Evolutionary conservation across 2,329 filamentous ascomycete species (phyloP), one percentile per base, ranked within the genome.

Genomic region (Epichloe bromicola): DNA sequence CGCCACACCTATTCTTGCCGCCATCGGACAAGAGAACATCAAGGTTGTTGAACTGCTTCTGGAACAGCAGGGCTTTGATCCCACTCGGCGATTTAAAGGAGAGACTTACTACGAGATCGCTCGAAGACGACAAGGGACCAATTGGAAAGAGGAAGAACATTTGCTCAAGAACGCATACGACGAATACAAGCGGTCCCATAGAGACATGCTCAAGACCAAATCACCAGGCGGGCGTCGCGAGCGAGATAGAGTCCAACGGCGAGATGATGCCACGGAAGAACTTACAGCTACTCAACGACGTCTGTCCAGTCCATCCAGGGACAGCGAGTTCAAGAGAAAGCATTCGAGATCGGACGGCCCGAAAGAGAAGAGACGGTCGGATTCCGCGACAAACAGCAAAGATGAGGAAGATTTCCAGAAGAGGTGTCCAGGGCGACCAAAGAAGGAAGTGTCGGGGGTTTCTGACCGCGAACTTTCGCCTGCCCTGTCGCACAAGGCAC

Each of bases 1-100:
- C 60, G 85, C 90, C 48, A 97, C 91, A 1, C 93, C 93, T 1
- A 94, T 98, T 74, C 78, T 96, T 38, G 89, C 90, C 53, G 90
- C 93, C 1, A 96, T 98, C 57, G 91, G 93, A 15, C 85, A 91
- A 58, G 80, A 83, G 56, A 93, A 95, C 59, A 77, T 93, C 47
- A 86, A 88, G 57, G 88, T 96, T 52, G 81, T 98, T 43, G 79
- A 85, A 52, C 71, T 95, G 11, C 75, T 96, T 7, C 72, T 95
- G 6, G 82, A 83, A 53, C 87, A 93, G 60, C 78, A 79, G 46
- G 70, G 71, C 15, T 96, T 97, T 63, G 84, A 98, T 59, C 90
- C 93, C 0, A 88, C 87, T 1, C 81, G 85, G 52, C 77, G 83
- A 26, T 83, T 82, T 58, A 82, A 83, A 58, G 87, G 87, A 20